These are phyloP conservation scores for Escovopsis weberi DNA, from an alignment of 2,329 filamentous ascomycete species.

Conservation along the genomic window DNA sequence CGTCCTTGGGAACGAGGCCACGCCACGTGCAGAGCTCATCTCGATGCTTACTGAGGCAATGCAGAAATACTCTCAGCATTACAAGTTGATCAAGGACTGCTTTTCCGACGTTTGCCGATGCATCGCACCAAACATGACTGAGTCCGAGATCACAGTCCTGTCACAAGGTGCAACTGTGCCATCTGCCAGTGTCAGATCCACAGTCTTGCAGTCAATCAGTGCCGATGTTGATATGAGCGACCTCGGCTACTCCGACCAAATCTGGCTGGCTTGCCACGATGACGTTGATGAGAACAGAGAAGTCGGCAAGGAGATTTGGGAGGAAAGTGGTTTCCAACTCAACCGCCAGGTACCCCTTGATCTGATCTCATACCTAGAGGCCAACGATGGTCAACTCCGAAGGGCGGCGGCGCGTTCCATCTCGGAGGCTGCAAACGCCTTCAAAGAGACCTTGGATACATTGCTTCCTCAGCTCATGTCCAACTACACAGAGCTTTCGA, in stretches of 20 bases:
- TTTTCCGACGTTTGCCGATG: conserved; percentile 74
- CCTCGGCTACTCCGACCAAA: conserved; percentile 69
- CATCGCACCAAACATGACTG: conserved; percentile 65
- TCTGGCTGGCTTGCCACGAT: conserved; percentile 89
- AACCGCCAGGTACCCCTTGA: conserved; percentile 48
- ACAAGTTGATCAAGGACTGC: conserved; percentile 88
- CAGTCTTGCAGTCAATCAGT: conserved; percentile 79
- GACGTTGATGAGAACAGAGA: conserved; percentile 77
- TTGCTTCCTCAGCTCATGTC: conserved; percentile 52
- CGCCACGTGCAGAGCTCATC: conserved; percentile 65
- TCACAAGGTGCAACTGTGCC: conserved; percentile 65
- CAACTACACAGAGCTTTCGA: conserved; percentile 64
- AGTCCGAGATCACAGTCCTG: conserved; percentile 60
- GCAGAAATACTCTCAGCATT: conserved; percentile 82
- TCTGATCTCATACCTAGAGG: conserved; percentile 67
- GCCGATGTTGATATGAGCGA: conserved; percentile 87
- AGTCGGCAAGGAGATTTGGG: conserved; percentile 80
- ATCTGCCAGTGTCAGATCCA: conserved; percentile 65
- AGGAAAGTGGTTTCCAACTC: conserved; percentile 71
- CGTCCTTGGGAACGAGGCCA: conserved; percentile 55
- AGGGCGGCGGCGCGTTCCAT: conserved; percentile 71
- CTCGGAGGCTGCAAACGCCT: conserved; percentile 53
- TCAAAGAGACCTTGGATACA: conserved; percentile 43
- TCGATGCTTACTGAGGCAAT: conserved; percentile 63
- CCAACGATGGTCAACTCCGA: conserved; percentile 66